phyloP scores from a whole-genome alignment of 2,329 filamentous ascomycete species.

The Diaporthe sp. region DNA sequence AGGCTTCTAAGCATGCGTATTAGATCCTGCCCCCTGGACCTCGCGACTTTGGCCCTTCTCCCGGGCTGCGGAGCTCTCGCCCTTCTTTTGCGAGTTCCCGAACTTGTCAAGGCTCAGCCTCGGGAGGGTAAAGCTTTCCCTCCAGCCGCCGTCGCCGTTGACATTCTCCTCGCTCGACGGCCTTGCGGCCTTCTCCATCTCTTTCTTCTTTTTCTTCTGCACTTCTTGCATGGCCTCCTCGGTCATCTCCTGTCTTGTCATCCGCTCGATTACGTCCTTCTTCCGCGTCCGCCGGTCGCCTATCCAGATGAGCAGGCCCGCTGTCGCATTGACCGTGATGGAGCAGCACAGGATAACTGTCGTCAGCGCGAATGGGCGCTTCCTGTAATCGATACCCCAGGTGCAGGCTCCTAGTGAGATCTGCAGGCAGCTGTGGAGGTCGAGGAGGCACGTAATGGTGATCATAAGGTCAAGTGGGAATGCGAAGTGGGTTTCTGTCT shows the following conservation, averaged over 20 bases:
- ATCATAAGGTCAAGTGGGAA: conserved; percentile 83
- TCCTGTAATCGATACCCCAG: conserved; percentile 81
- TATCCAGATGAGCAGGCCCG: conserved; percentile 81
- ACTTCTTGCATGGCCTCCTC: conserved; percentile 66
- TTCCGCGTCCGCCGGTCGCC: conserved; percentile 85
- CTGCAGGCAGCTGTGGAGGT: conserved; percentile 84
- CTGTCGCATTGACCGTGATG: conserved; percentile 82
- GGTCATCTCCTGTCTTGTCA: conserved; percentile 84
- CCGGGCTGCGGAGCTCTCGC: conserved; percentile 23
- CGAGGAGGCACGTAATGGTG: conserved; percentile 82
- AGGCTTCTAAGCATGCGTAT: conserved; percentile 1
- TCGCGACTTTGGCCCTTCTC: background rate
- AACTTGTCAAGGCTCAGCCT: conserved; percentile 39
- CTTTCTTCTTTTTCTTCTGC: conserved; percentile 58
- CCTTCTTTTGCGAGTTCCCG: conserved; percentile 18
- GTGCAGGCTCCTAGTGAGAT: conserved; percentile 84
- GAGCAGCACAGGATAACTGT: conserved; percentile 86
- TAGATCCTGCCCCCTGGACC: background rate
- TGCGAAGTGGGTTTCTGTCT: conserved; percentile 84
- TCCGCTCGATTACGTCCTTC: conserved; percentile 85
- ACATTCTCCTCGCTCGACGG: conserved; percentile 11
- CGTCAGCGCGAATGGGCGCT: conserved; percentile 79
- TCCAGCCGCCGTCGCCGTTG: conserved; percentile 29
- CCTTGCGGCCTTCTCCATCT: conserved; percentile 30
- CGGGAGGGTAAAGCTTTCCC: conserved; percentile 32